These are phyloP conservation scores for Colletotrichum zoysiae DNA, from an alignment of 2,329 filamentous ascomycete genomes.

Conservation along the genomic window DNA sequence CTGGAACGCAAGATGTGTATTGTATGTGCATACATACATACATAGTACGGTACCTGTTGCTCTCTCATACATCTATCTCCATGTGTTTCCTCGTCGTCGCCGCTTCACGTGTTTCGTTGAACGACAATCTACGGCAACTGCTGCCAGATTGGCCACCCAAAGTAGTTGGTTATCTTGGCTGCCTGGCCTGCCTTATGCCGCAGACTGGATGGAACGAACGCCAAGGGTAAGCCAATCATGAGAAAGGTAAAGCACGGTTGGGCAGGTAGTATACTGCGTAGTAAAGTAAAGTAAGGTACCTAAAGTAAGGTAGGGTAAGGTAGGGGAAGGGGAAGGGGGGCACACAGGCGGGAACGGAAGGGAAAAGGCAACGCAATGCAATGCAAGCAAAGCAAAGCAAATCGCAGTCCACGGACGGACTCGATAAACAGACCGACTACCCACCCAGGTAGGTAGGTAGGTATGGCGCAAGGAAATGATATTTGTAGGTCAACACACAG, in stretches of 20 bases:
- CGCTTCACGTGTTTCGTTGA: neutral
- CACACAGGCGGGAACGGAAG: slow-evolving; percentile 18
- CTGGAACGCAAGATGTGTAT: neutral
- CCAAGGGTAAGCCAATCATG: neutral
- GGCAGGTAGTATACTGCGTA: neutral
- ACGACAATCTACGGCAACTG: neutral
- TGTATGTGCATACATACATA: neutral
- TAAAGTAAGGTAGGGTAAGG: neutral
- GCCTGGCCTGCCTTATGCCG: slow-evolving; percentile 14
- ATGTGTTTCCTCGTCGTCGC: neutral
- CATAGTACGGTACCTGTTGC: too few species aligned
- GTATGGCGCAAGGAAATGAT: neutral
- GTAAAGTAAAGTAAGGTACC: too few species aligned
- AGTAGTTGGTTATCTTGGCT: neutral
- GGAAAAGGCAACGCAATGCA: slow-evolving; percentile 2
- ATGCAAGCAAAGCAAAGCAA: neutral
- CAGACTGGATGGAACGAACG: slow-evolving; percentile 8
- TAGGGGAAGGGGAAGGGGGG: neutral
- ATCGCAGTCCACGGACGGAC: neutral
- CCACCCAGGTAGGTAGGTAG: too few species aligned
- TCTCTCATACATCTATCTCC: neutral
- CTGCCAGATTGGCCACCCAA: slow-evolving; percentile 3
- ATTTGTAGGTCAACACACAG: neutral
- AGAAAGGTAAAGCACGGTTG: slow-evolving; percentile 1
- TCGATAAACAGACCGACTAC: neutral